Conservation (phyloP, 306 rosid species). For the Cucurbita maxima region DNA sequence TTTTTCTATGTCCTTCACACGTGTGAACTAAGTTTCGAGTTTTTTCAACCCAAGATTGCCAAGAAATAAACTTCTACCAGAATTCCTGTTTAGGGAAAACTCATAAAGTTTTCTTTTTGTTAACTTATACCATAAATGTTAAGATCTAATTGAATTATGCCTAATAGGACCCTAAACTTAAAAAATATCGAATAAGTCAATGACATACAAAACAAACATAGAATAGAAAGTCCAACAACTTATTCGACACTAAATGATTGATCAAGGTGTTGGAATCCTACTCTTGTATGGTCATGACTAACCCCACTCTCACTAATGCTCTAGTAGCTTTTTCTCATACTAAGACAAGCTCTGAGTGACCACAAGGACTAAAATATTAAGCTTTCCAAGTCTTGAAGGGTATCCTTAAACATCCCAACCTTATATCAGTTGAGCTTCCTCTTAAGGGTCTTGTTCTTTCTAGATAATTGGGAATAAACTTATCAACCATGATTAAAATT, state of each 20-base stretch:
- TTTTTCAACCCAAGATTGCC: not conserved
- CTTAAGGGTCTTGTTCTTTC: not conserved
- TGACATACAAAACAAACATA: no score
- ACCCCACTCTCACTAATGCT: not conserved
- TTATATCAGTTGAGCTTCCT: not conserved
- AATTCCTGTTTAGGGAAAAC: not conserved
- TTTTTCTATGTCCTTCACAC: not conserved
- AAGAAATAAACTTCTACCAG: not conserved
- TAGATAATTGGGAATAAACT: not conserved
- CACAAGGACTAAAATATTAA: not conserved
- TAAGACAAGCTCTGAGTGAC: not conserved
- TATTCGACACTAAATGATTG: no score
- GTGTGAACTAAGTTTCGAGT: not conserved
- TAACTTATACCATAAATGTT: no score
- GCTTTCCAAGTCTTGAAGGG: not conserved
- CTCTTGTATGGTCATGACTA: not conserved
- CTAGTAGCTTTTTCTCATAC: not conserved
- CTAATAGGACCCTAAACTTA: no score
- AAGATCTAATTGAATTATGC: no score
- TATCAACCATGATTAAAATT: not conserved
- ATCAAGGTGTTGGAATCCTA: not conserved
- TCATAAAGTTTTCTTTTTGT: not conserved
- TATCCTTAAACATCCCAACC: not conserved
- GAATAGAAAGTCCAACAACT: no score
- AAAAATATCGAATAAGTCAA: no score